Conservation (phyloP, 371 early-diverging fungal species). For the Mucor lusitanicus region DNA sequence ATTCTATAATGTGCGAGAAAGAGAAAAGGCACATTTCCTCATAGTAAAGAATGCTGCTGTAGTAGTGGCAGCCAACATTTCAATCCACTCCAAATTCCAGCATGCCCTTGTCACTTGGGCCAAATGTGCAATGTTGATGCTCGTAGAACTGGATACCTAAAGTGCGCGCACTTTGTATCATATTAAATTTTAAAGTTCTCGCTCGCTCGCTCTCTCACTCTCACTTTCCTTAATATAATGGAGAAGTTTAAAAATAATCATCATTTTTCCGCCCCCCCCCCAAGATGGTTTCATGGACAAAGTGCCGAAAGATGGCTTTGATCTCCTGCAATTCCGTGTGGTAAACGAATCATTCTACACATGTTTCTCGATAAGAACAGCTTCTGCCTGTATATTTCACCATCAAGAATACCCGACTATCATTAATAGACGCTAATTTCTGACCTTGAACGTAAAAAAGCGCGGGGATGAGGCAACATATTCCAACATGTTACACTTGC, state of each 20-base stretch:
- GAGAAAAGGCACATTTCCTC: neutral
- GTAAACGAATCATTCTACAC: neutral
- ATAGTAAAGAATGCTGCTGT: neutral
- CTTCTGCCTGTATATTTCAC: neutral
- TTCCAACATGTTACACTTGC: neutral
- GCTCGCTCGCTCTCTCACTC: no score
- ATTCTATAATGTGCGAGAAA: neutral
- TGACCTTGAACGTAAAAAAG: neutral
- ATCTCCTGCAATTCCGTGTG: neutral
- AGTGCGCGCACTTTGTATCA: constrained; percentile 3
- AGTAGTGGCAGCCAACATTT: neutral
- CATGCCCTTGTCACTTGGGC: neutral
- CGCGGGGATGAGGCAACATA: constrained; percentile 1
- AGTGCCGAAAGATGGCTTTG: neutral
- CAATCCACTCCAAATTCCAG: constrained; percentile 1
- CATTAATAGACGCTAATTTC: neutral
- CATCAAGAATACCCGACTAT: neutral
- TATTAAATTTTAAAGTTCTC: neutral
- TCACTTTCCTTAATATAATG: neutral
- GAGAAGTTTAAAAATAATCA: neutral
- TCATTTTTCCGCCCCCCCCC: neutral
- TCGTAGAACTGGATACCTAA: neutral
- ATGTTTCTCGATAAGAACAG: neutral
- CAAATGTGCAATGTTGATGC: neutral
- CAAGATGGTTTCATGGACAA: neutral